phyloP scores from a whole-genome alignment of 2,329 filamentous ascomycete genomes.

The Mycocentrospora acerina region DNA sequence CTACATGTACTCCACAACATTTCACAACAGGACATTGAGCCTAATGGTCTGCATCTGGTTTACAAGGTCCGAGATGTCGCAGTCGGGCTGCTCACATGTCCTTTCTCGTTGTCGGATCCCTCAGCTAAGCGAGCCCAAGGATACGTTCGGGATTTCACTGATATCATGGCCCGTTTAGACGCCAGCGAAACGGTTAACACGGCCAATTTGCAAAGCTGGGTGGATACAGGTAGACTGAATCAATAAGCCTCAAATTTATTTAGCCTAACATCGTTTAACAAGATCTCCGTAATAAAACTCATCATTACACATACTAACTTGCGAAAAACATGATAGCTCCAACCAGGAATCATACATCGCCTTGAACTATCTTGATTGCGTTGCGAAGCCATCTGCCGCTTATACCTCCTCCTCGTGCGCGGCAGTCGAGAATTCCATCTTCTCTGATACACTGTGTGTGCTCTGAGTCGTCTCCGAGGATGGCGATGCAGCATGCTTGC shows the following conservation, averaged over 20 bases:
- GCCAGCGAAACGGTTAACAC: background rate
- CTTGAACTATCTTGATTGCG: background rate
- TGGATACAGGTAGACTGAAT: background rate
- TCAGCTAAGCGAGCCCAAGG: background rate
- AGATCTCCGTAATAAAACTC: too few species aligned
- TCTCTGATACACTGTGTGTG: background rate
- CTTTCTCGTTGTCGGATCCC: background rate
- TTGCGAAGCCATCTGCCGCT: too few species aligned
- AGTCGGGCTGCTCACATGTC: conserved; percentile 5
- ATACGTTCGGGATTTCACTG: too few species aligned
- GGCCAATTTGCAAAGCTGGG: background rate
- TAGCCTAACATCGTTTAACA: too few species aligned
- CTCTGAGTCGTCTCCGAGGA: background rate
- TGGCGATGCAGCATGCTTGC: conserved; percentile 29
- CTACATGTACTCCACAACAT: background rate
- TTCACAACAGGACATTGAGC: background rate
- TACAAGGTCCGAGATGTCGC: conserved; percentile 8
- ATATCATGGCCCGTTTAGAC: background rate
- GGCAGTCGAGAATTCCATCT: background rate
- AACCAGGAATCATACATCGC: too few species aligned
- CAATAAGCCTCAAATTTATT: too few species aligned
- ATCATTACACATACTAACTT: too few species aligned
- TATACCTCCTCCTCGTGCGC: background rate
- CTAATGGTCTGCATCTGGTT: conserved; percentile 4
- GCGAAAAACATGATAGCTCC: too few species aligned